These are phyloP conservation scores for Persicaria maculosa DNA, from an alignment of 148 eudicot species.

Conservation along the genomic window DNA sequence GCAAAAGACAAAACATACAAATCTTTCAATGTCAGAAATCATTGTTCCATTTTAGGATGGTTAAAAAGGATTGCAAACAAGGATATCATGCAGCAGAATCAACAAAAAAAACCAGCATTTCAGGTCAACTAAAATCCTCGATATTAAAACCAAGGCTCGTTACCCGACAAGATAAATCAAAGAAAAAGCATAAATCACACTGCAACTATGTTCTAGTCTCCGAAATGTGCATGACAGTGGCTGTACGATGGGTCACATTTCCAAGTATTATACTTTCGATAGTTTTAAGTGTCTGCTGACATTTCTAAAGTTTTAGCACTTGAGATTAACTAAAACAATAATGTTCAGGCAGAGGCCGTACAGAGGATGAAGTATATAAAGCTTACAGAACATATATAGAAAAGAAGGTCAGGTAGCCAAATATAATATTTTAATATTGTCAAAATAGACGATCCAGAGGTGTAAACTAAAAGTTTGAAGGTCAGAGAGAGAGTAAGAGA, in stretches of 20 bases:
- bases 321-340: background rate
- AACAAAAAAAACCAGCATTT: background rate
- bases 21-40: conserved; percentile 3
- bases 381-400: background rate
- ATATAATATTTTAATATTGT: background rate
- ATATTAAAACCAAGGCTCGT: background rate
- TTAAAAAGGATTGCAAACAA: background rate
- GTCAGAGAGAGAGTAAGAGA: background rate
- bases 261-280: background rate
- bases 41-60: background rate
- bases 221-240: background rate
- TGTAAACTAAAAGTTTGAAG: background rate
- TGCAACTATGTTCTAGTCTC: background rate
- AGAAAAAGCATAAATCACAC: background rate
- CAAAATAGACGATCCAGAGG: background rate
- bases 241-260: background rate
- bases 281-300: background rate
- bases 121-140: background rate
- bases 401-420: background rate
- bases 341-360: background rate
- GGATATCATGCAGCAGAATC: background rate
- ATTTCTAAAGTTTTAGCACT: background rate
- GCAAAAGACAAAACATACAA: conserved; percentile 5
- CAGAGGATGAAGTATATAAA: background rate
- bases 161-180: background rate